phyloP scores from a whole-genome alignment of 345 rosid species.

The Camelina neglecta region DNA sequence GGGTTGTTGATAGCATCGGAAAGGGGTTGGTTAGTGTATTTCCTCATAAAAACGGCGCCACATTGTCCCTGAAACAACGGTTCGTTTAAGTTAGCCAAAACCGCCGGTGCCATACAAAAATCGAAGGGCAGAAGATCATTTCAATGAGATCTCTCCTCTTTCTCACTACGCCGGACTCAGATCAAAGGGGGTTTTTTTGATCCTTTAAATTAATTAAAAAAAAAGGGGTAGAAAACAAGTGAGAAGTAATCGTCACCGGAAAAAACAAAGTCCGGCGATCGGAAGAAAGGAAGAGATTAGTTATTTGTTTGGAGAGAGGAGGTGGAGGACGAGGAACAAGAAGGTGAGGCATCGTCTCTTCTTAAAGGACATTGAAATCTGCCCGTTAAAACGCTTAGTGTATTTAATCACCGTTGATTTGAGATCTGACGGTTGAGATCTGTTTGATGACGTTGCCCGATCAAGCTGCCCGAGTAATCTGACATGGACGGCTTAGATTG shows the following conservation, averaged over 20 bases:
- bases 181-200: not conserved
- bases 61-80: slow-evolving; percentile 38
- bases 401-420: slow-evolving; percentile 22
- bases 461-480: slow-evolving; percentile 33
- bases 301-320: not conserved
- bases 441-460: slow-evolving; percentile 36
- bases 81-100: slow-evolving; percentile 43
- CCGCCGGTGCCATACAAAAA: slow-evolving; percentile 44
- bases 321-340: slow-evolving; percentile 31
- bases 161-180: not conserved
- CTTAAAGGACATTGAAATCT: slow-evolving; percentile 43
- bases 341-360: slow-evolving; percentile 40
- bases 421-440: slow-evolving; percentile 39
- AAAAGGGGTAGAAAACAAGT: not conserved
- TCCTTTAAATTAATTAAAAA: not conserved
- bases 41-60: slow-evolving; percentile 45
- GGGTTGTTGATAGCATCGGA: slow-evolving; percentile 44
- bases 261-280: slow-evolving; percentile 39
- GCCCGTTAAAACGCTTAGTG: slow-evolving; percentile 23
- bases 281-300: slow-evolving; percentile 7
- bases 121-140: slow-evolving; percentile 34
- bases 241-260: slow-evolving; percentile 23
- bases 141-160: slow-evolving; percentile 16
- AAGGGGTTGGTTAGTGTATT: slow-evolving; percentile 36
- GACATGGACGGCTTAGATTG: slow-evolving; percentile 38